Conservation (phyloP, 371 early-diverging fungal species). For the Mucor indicus region DNA sequence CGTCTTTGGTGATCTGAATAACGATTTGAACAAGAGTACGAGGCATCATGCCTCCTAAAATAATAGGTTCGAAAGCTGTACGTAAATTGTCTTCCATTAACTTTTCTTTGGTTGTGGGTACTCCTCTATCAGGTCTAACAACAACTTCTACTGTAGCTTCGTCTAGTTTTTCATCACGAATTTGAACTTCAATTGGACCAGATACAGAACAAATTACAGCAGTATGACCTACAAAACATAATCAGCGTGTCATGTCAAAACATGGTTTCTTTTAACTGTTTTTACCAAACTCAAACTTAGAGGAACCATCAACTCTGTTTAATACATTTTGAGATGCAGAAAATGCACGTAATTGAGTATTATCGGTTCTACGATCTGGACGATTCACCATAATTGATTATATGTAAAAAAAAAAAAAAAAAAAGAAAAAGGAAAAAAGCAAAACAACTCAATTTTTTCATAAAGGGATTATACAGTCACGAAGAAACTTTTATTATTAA, state of each 20-base stretch:
- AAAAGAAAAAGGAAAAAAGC: too few species aligned
- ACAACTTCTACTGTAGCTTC: constrained; percentile 81
- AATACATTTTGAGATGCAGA: constrained; percentile 62
- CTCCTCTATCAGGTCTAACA: constrained; percentile 70
- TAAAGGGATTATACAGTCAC: too few species aligned
- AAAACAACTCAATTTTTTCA: too few species aligned
- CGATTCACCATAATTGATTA: constrained; percentile 21
- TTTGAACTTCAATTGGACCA: constrained; percentile 84
- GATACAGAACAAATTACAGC: constrained; percentile 79
- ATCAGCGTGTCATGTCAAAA: not conserved
- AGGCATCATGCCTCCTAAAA: constrained; percentile 83
- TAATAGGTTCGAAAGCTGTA: constrained; percentile 69
- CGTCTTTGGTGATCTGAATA: constrained; percentile 78
- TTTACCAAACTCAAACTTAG: constrained; percentile 73
- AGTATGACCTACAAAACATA: constrained; percentile 62
- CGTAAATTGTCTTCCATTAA: constrained; percentile 67
- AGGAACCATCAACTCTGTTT: constrained; percentile 80
- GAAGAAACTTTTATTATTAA: too few species aligned
- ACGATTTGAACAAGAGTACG: constrained; percentile 84
- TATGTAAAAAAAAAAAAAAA: not conserved
- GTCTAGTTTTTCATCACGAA: constrained; percentile 86
- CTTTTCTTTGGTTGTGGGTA: constrained; percentile 68
- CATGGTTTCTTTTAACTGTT: not conserved
- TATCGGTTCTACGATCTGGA: constrained; percentile 40
- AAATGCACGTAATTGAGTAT: constrained; percentile 53